Conservation (phyloP, 2,329 filamentous ascomycete genomes). For the Stachybotrys chlorohalonatus region DNA sequence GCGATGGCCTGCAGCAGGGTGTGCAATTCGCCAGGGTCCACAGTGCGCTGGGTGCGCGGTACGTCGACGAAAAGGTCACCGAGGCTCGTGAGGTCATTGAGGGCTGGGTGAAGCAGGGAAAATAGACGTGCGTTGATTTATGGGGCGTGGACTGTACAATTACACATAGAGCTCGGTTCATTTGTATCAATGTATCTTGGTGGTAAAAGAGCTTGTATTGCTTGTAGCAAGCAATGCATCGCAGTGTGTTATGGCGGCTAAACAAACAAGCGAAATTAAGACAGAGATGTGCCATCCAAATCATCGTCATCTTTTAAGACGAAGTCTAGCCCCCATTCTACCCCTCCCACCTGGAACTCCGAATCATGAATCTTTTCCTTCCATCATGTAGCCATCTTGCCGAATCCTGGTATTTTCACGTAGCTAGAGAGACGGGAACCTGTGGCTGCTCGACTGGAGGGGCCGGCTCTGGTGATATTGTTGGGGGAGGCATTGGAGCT, state of each 20-base stretch:
- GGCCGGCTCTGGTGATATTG: not conserved
- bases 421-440: not conserved
- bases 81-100: slow-evolving; percentile 70
- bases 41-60: slow-evolving; percentile 57
- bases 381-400: not conserved
- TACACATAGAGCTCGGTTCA: slow-evolving; percentile 25
- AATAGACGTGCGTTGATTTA: slow-evolving; percentile 36
- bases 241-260: too few species aligned
- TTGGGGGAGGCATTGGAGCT: not conserved
- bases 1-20: slow-evolving; percentile 59
- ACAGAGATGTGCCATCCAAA: too few species aligned
- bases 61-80: slow-evolving; percentile 73
- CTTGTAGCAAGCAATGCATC: too few species aligned
- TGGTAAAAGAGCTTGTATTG: not conserved
- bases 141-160: slow-evolving; percentile 20
- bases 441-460: not conserved
- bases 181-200: slow-evolving; percentile 14
- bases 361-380: not conserved
- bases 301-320: too few species aligned
- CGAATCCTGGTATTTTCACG: not conserved
- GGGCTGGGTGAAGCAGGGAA: slow-evolving; percentile 85
- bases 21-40: slow-evolving; percentile 69
- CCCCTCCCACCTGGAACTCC: not conserved
- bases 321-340: too few species aligned
- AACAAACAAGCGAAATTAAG: too few species aligned